Conservation (phyloP, 768 basidiomycete species). For the Rhodotorula graminis region DNA sequence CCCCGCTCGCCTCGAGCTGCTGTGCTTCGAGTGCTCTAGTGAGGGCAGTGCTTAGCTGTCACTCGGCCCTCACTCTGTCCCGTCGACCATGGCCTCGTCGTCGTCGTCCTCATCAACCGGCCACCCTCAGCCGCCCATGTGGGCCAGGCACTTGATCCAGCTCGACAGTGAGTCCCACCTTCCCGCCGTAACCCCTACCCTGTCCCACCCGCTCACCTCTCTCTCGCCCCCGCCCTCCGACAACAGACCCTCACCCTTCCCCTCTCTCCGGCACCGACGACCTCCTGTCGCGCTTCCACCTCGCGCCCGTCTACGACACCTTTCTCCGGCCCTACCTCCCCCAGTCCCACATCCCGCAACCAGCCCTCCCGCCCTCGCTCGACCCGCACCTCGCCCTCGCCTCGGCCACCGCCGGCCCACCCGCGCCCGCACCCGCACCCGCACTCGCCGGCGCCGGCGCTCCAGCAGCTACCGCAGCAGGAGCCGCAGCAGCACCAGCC, state of each 20-base stretch:
- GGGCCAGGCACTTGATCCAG: background rate
- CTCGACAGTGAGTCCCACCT: slow-evolving; percentile 1
- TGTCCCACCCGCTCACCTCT: background rate
- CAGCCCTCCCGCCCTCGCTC: background rate
- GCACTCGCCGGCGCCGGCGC: too few species aligned
- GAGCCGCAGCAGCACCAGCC: background rate
- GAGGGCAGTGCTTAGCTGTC: too few species aligned
- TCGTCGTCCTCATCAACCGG: background rate
- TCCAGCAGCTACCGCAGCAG: too few species aligned
- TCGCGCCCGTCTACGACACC: slow-evolving; percentile 36
- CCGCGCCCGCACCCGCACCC: background rate
- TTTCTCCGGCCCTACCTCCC: slow-evolving; percentile 38
- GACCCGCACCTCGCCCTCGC: background rate
- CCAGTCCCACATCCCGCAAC: background rate
- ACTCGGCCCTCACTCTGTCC: too few species aligned
- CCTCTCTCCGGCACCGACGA: slow-evolving; percentile 34
- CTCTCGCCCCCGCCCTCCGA: background rate
- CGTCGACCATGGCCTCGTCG: background rate
- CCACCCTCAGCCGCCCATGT: background rate
- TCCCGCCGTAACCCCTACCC: background rate
- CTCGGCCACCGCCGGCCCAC: background rate
- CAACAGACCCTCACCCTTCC: slow-evolving; percentile 18
- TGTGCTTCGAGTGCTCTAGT: too few species aligned
- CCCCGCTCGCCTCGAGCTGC: too few species aligned
- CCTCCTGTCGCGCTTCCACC: slow-evolving; percentile 35